Conservation (phyloP, 495 filamentous ascomycete species). For the Cercophora newfieldiana region DNA sequence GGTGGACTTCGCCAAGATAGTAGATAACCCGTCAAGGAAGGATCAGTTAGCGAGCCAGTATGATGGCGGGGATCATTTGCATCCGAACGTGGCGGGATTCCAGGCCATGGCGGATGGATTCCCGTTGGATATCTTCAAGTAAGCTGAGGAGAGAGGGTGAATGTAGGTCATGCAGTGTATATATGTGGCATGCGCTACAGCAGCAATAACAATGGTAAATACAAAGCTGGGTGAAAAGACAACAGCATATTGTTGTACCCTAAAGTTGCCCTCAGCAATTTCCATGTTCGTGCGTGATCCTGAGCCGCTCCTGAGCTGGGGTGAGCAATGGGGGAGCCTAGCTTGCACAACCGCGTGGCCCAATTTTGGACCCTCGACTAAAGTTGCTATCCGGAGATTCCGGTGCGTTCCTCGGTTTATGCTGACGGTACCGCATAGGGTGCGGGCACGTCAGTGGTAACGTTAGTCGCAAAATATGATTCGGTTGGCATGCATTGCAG, state of each 20-base stretch:
- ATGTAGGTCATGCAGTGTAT: not conserved
- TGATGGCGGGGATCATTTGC: slow-evolving; percentile 69
- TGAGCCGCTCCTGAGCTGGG: slow-evolving; percentile 7
- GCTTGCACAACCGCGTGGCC: slow-evolving; percentile 6
- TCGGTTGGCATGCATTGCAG: not conserved
- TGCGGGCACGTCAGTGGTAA: slow-evolving; percentile 3
- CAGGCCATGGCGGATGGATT: slow-evolving; percentile 62
- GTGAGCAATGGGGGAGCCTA: slow-evolving; percentile 9
- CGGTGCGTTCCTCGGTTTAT: slow-evolving; percentile 6
- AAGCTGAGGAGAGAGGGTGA: not conserved
- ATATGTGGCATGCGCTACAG: no score
- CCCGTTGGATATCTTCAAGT: slow-evolving; percentile 56
- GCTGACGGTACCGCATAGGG: not conserved
- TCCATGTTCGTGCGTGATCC: slow-evolving; percentile 12
- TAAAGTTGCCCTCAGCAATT: slow-evolving; percentile 11
- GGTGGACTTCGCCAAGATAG: slow-evolving; percentile 62
- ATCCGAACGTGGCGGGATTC: slow-evolving; percentile 67
- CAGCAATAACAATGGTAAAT: no score
- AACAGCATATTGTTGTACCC: slow-evolving; percentile 4
- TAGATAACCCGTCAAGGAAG: slow-evolving; percentile 52
- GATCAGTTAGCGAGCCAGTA: slow-evolving; percentile 49
- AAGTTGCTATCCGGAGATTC: slow-evolving; percentile 9
- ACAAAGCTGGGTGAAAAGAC: no score
- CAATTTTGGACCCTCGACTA: slow-evolving; percentile 6
- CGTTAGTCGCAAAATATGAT: slow-evolving; percentile 9